Evolutionary conservation across 768 basidiomycete genomes (phyloP), one percentile per base, ranked within the genome.

Genomic region (Phanerodontia chrysosporium): DNA sequence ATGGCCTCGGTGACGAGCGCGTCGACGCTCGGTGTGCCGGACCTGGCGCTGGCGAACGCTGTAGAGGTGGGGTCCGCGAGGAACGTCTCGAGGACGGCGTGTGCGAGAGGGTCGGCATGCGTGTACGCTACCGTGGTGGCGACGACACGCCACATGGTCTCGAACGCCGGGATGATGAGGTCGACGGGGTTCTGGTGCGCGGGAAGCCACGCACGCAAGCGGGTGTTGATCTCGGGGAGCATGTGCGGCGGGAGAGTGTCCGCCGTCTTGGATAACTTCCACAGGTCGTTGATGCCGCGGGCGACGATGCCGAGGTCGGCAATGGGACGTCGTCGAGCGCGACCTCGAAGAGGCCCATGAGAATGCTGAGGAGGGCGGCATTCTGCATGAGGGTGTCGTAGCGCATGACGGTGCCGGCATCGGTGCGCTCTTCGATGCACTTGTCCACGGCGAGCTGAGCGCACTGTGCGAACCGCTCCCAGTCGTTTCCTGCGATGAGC

Each of bases 91-190:
- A 86, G 77, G 0, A 70, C 66, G 9, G 68, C 49, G 10, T 64
- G 64, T 0, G 59, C 58, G 9, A 63, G 59, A 14, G 74, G 63
- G 3, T 72, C 58, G n/a, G 72, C 68, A 45, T 71, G 65, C 14
- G 75, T 69, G 51, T 77, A 69, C 0, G 79, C 76, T 0, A 80
- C 65, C 0, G 72, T 64, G 6, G 72, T 70, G 1, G 84, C 84
- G 53, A 83, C 72, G 22, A 86, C 77, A 13, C 83, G 77, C 86
- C 86, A 86, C 46, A 86, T 69, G 0, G 80, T 82, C 65, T 87
- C 86, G 74, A 82, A 87, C 0, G 80, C 70, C 0, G 85, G 85
- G 45, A 86, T 76, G 56, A 87, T 74, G 57, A 76, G 76, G 46
- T 85, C 75, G 16, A 86, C 67, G 0, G 81, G 78, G 39, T 78